Conservation (phyloP, 2,329 filamentous ascomycete genomes). For the Diaporthe sp. region DNA sequence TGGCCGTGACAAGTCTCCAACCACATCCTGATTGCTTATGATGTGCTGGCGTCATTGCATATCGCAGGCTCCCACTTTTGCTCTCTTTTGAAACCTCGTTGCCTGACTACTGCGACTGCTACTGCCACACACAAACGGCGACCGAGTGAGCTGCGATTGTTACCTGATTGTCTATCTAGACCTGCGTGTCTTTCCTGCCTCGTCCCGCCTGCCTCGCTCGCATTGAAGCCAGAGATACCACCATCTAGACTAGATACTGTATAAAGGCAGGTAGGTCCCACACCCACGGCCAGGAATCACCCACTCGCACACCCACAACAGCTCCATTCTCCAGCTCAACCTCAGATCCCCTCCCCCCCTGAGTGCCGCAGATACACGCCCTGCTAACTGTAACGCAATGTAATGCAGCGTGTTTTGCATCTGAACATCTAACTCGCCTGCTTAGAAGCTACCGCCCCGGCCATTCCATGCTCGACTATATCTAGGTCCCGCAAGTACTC, state of each 20-base stretch:
- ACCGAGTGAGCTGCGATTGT: not conserved
- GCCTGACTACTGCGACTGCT: slow-evolving; percentile 7
- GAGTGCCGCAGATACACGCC: slow-evolving; percentile 26
- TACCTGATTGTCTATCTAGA: not conserved
- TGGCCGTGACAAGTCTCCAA: slow-evolving; percentile 27
- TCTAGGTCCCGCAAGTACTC: slow-evolving; percentile 26
- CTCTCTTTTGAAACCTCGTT: slow-evolving; percentile 18
- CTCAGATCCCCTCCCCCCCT: slow-evolving; percentile 10
- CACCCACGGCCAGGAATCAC: not conserved
- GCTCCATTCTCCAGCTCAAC: slow-evolving; percentile 17
- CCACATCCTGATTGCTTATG: slow-evolving; percentile 16
- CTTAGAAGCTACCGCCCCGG: slow-evolving; percentile 10
- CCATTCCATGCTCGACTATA: slow-evolving; percentile 1
- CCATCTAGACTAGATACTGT: not conserved
- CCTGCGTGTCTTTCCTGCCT: not conserved
- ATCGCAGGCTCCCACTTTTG: slow-evolving; percentile 29
- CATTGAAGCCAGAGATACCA: not conserved
- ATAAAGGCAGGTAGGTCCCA: slow-evolving; percentile 16
- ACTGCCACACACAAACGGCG: not conserved
- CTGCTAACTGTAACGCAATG: slow-evolving; percentile 22
- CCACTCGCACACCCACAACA: slow-evolving; percentile 6
- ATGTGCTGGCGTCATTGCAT: slow-evolving; percentile 31
- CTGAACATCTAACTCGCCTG: slow-evolving; percentile 16
- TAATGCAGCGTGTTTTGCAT: slow-evolving; percentile 27
- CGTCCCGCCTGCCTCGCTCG: not conserved